Conservation (phyloP, 371 early-diverging fungal genomes). For the Mucor lusitanicus region DNA sequence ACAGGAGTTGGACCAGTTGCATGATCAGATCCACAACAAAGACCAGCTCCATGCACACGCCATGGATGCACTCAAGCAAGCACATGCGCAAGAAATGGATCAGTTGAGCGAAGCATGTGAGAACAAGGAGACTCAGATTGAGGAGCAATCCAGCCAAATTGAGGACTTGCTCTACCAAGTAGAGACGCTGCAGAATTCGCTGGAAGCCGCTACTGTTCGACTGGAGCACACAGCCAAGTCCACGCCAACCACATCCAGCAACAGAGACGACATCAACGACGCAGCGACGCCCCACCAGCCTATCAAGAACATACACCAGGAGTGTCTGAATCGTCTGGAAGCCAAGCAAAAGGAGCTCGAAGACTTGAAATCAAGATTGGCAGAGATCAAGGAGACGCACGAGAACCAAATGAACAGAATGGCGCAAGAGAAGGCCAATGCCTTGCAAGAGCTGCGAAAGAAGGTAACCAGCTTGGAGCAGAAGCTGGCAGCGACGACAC, state of each 20-base stretch:
- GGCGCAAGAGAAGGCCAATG: slow-evolving; percentile 39
- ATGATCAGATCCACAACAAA: slow-evolving; percentile 15
- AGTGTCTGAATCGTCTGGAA: slow-evolving; percentile 27
- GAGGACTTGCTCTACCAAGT: slow-evolving; percentile 30
- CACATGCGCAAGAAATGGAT: slow-evolving; percentile 11
- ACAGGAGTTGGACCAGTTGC: slow-evolving; percentile 33
- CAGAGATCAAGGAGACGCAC: slow-evolving; percentile 29
- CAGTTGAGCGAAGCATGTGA: slow-evolving; percentile 7
- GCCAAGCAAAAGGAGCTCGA: slow-evolving; percentile 32
- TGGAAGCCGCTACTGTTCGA: slow-evolving; percentile 43
- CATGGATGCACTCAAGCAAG: slow-evolving; percentile 11
- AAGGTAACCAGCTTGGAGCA: slow-evolving; percentile 15
- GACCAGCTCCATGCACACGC: slow-evolving; percentile 15
- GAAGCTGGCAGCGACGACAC: background rate
- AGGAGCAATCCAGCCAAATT: slow-evolving; percentile 30
- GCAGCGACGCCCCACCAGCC: background rate
- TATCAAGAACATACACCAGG: slow-evolving; percentile 17
- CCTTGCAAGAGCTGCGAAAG: slow-evolving; percentile 18
- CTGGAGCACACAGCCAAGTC: slow-evolving; percentile 32
- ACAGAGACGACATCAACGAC: slow-evolving; percentile 15
- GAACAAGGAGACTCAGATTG: slow-evolving; percentile 22
- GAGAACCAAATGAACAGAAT: slow-evolving; percentile 32
- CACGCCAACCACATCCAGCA: slow-evolving; percentile 13
- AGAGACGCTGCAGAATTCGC: slow-evolving; percentile 37
- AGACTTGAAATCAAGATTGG: slow-evolving; percentile 27